Evolutionary conservation across 306 rosid species (phyloP).

Genomic region (Geum urbanum): DNA sequence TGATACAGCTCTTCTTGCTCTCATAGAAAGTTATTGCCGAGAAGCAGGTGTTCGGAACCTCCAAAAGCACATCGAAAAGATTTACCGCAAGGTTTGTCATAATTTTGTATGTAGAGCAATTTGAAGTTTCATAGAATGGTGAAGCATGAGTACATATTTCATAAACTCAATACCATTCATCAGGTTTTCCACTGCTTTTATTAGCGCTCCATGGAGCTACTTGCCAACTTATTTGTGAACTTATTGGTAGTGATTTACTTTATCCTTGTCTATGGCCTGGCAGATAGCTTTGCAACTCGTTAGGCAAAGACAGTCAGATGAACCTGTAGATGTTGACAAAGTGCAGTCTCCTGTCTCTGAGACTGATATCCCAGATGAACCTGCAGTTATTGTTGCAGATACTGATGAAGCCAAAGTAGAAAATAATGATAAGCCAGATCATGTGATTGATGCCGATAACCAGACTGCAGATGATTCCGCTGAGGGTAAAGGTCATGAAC

Average conservation of each 20-base stretch:
- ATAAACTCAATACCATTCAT: neutral
- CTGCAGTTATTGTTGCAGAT: slow-evolving; percentile 31
- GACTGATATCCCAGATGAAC: slow-evolving; percentile 25
- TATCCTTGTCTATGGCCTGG: slow-evolving; percentile 33
- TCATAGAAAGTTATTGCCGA: slow-evolving; percentile 84
- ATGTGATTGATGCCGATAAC: slow-evolving; percentile 22
- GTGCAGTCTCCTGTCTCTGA: neutral
- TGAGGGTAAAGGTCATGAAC: neutral
- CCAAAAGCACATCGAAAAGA: slow-evolving; percentile 92
- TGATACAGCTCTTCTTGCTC: slow-evolving; percentile 76
- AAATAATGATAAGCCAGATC: slow-evolving; percentile 23
- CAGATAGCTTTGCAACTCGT: slow-evolving; percentile 93
- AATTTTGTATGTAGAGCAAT: slow-evolving; percentile 6
- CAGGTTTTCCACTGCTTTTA: neutral
- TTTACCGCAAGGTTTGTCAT: slow-evolving; percentile 78
- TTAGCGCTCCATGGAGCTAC: neutral
- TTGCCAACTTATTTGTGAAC: neutral
- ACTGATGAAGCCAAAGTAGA: slow-evolving; percentile 31
- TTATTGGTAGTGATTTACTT: slow-evolving; percentile 7
- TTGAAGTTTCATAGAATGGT: neutral
- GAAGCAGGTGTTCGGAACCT: slow-evolving; percentile 95
- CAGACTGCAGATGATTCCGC: slow-evolving; percentile 16
- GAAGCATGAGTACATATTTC: neutral
- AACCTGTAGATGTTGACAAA: slow-evolving; percentile 27
- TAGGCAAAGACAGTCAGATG: slow-evolving; percentile 51